phyloP scores from a whole-genome alignment of 129 eudicot species.

The Dittrichia graveolens region DNA sequence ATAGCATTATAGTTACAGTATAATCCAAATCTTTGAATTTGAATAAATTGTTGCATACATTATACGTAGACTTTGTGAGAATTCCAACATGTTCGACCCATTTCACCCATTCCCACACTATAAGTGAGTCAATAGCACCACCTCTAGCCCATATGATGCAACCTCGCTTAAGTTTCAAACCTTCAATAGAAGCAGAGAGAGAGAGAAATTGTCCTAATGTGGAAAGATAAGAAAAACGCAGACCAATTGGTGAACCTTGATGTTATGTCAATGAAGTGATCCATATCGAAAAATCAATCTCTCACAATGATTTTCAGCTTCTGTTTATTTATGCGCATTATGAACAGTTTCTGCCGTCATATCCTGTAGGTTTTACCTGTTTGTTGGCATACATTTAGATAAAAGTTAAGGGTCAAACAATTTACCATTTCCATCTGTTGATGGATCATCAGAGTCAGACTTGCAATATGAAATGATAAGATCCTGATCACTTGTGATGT shows the following conservation, averaged over 20 bases:
- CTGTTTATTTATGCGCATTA: neutral
- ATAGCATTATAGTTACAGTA: too few relatives aligned
- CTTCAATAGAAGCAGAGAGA: neutral
- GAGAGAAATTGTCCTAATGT: neutral
- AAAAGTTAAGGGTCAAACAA: neutral
- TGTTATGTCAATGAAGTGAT: neutral
- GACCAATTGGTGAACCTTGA: neutral
- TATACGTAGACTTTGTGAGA: too few relatives aligned
- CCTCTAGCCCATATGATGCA: too few relatives aligned
- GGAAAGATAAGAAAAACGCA: neutral
- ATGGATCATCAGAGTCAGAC: slow-evolving; percentile 66
- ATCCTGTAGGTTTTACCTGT: neutral
- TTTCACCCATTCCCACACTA: too few relatives aligned
- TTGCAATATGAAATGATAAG: slow-evolving; percentile 89
- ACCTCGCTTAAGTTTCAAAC: neutral
- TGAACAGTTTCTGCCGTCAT: neutral
- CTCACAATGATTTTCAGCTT: neutral
- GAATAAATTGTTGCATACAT: too few relatives aligned
- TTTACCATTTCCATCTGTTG: slow-evolving; percentile 64
- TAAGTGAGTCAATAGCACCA: too few relatives aligned
- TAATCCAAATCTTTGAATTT: too few relatives aligned
- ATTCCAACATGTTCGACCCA: too few relatives aligned
- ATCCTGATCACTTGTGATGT: slow-evolving; percentile 92
- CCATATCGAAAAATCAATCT: neutral
- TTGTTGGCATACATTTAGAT: slow-evolving; percentile 3